Percentiles rank a stretch among this genome's conserved stretches.
phyloP scores from a whole-genome alignment of 208 protist genomes.

The Blastocrithidia nonstop region DNA sequence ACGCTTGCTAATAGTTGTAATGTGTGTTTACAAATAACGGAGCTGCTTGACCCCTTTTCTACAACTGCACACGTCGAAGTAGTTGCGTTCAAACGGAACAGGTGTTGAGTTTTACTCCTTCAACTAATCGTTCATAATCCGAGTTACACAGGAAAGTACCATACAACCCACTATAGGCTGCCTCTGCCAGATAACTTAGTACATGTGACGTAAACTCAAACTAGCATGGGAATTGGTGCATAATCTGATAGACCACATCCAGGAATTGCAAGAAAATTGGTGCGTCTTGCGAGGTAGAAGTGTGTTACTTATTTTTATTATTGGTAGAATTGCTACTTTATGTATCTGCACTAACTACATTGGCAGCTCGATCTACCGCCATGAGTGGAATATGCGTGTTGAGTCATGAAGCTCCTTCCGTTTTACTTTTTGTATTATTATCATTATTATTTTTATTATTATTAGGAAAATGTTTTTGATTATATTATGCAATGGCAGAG shows the following conservation, averaged over 20 bases:
- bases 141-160: conserved; percentile 78
- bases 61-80: conserved; percentile 17
- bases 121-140: conserved; percentile 62
- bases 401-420: conserved; percentile 12
- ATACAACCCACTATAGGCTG: conserved; percentile 73
- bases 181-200: conserved; percentile 70
- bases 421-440: no score
- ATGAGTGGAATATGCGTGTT: no score
- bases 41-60: conserved; percentile 28
- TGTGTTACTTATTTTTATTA: no score
- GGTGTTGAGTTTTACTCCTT: conserved; percentile 48
- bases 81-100: conserved; percentile 67
- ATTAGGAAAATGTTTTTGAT: no score
- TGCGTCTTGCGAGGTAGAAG: no score
- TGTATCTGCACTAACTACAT: no score
- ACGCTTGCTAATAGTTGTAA: conserved; percentile 54
- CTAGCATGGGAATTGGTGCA: conserved; percentile 75
- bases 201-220: conserved; percentile 92
- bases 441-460: no score
- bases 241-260: conserved; percentile 90
- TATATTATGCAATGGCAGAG: no score
- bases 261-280: conserved; percentile 94
- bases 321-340: no score
- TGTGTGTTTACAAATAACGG: conserved; percentile 43
- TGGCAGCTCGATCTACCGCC: no score